Percentiles rank a stretch among this genome's conserved stretches.
phyloP scores from a whole-genome alignment of 2,329 filamentous ascomycete genomes.

The Venturia carpophila region DNA sequence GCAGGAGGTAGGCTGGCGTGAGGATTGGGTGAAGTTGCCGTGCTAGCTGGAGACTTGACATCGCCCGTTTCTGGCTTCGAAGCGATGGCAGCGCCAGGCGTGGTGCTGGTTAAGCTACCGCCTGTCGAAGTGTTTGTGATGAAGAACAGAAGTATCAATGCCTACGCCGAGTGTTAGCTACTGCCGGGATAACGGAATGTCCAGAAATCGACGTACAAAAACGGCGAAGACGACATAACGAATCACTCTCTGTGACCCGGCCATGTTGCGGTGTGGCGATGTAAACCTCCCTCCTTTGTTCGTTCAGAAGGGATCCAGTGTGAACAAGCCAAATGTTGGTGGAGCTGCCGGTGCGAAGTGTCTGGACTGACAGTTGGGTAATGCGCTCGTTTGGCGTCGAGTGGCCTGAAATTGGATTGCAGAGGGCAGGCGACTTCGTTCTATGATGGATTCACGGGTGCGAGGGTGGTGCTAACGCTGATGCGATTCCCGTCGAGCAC shows the following conservation, averaged over 20 bases:
- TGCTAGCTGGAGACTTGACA: constrained; percentile 2
- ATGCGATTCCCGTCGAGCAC: not conserved
- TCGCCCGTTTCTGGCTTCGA: constrained; percentile 18
- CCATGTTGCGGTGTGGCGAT: constrained; percentile 69
- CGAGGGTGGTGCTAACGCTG: too few relatives aligned
- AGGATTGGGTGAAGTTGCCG: constrained; percentile 29
- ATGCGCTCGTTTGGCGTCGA: not conserved
- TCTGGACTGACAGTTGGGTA: constrained; percentile 5
- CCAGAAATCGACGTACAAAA: constrained; percentile 54
- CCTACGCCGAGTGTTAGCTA: constrained; percentile 32
- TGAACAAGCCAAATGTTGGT: not conserved
- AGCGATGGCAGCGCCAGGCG: constrained; percentile 9
- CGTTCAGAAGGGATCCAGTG: constrained; percentile 11
- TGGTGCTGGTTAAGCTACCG: constrained; percentile 30
- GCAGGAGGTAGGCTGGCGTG: constrained; percentile 30
- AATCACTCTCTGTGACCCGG: constrained; percentile 63
- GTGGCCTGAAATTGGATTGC: not conserved
- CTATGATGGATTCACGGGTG: not conserved
- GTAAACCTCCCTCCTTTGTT: constrained; percentile 15
- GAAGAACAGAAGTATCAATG: constrained; percentile 71
- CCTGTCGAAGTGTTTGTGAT: constrained; percentile 39
- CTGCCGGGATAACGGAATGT: not conserved
- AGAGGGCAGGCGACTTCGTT: not conserved
- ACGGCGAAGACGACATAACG: constrained; percentile 71
- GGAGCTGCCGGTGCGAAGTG: not conserved